Conservation (phyloP, 1,284 basidiomycete species). For the Apiotrichum laibachii region DNA sequence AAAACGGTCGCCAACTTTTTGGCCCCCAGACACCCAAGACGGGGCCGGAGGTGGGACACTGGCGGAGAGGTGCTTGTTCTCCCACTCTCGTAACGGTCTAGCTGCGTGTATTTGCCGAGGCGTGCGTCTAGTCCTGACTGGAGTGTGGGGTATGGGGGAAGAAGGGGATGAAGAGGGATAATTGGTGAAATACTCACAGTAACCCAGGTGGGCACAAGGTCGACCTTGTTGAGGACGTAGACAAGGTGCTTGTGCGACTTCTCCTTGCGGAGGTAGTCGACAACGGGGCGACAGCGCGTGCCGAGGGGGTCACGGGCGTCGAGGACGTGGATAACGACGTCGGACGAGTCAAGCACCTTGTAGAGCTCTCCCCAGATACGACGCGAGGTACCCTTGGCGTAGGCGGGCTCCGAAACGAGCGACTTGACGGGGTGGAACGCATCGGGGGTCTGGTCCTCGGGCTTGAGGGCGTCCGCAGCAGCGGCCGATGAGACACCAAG, state of each 20-base stretch:
- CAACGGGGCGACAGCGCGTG: slow-evolving; percentile 92
- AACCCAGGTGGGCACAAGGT: slow-evolving; percentile 97
- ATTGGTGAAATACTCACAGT: slow-evolving; percentile 65
- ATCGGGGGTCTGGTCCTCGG: slow-evolving; percentile 29
- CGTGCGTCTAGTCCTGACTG: slow-evolving; percentile 55
- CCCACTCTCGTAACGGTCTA: slow-evolving; percentile 63
- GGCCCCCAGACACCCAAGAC: slow-evolving; percentile 40
- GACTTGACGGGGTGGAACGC: slow-evolving; percentile 38
- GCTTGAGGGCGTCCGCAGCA: slow-evolving; percentile 16
- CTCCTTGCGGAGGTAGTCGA: slow-evolving; percentile 92
- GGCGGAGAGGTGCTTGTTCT: slow-evolving; percentile 55
- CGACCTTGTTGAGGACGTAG: slow-evolving; percentile 96
- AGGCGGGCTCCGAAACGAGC: slow-evolving; percentile 70
- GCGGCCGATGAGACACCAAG: slow-evolving; percentile 66
- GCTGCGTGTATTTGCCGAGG: slow-evolving; percentile 41
- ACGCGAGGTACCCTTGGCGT: slow-evolving; percentile 85
- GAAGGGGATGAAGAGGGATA: slow-evolving; percentile 4
- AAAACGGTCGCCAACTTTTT: slow-evolving; percentile 45
- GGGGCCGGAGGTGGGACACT: slow-evolving; percentile 51
- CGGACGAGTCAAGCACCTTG: slow-evolving; percentile 98
- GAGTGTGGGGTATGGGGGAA: slow-evolving; percentile 50
- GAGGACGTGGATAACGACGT: slow-evolving; percentile 92
- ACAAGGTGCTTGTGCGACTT: slow-evolving; percentile 97
- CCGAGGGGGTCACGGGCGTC: slow-evolving; percentile 96
- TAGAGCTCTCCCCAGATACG: slow-evolving; percentile 98